These are phyloP conservation scores for Gloeophyllum trabeum DNA, from an alignment of 768 basidiomycete species.

Conservation along the genomic window DNA sequence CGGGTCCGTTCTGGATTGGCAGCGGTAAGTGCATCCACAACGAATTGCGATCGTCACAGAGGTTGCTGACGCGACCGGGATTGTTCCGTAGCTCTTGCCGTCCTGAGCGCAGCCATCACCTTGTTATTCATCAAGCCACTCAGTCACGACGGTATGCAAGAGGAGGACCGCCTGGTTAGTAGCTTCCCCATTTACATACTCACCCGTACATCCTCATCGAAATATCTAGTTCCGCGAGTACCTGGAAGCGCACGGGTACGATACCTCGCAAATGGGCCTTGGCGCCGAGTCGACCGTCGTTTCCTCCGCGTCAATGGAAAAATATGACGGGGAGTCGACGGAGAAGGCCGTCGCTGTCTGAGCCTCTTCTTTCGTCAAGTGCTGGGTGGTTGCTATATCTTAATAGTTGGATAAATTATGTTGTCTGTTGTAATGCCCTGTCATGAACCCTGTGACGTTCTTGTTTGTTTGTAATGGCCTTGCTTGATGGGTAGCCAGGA, in stretches of 20 bases:
- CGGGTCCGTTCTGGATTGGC: conserved; percentile 84
- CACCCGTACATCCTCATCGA: neutral
- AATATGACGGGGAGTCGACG: conserved; percentile 9
- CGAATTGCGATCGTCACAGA: neutral
- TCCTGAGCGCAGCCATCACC: conserved; percentile 66
- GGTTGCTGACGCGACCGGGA: conserved; percentile 11
- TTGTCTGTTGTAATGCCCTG: too few species aligned
- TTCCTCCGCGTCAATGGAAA: conserved; percentile 6
- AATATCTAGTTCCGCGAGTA: conserved; percentile 67
- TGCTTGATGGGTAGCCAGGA: too few species aligned
- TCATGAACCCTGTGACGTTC: too few species aligned
- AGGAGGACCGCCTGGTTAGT: conserved; percentile 58
- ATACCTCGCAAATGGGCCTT: conserved; percentile 64
- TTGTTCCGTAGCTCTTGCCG: conserved; percentile 67
- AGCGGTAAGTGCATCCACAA: conserved; percentile 48
- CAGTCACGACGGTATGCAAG: conserved; percentile 64
- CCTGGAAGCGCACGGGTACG: conserved; percentile 68
- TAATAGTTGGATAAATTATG: too few species aligned
- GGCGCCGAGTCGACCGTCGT: conserved; percentile 18
- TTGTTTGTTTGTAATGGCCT: too few species aligned
- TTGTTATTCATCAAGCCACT: conserved; percentile 68
- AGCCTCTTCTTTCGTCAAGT: too few species aligned
- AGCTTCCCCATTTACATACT: too few species aligned
- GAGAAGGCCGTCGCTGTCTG: too few species aligned
- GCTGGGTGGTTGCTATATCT: too few species aligned